phyloP scores from a whole-genome alignment of 306 rosid species.

The Castanea mollissima region DNA sequence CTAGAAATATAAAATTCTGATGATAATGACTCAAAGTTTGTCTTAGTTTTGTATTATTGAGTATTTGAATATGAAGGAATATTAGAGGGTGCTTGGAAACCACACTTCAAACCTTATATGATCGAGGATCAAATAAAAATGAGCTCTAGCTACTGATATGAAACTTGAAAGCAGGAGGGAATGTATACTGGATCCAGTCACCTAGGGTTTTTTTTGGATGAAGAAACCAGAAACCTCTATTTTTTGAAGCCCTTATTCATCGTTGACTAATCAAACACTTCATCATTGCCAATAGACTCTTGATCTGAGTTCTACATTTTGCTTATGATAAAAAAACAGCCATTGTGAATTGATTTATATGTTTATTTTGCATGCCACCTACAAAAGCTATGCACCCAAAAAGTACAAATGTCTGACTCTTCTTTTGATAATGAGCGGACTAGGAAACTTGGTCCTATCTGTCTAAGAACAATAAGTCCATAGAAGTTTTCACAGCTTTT shows the following conservation, averaged over 20 bases:
- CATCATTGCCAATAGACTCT: background rate
- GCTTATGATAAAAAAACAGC: background rate
- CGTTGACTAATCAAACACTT: background rate
- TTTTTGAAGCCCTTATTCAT: background rate
- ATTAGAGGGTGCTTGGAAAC: background rate
- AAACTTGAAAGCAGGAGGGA: background rate
- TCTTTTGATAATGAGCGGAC: background rate
- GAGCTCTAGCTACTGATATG: background rate
- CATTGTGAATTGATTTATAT: background rate
- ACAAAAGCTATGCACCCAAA: background rate
- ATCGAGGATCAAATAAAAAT: background rate
- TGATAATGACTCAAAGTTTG: background rate
- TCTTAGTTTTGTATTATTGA: background rate
- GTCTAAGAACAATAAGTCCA: background rate
- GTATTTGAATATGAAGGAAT: background rate
- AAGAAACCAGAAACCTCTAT: background rate
- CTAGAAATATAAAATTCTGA: background rate
- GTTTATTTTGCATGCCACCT: background rate
- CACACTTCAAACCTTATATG: background rate
- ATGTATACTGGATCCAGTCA: background rate
- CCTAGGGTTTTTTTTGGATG: background rate
- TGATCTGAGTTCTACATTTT: background rate
- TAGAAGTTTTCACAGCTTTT: too few relatives aligned
- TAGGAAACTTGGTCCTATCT: background rate
- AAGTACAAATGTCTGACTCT: background rate